phyloP scores from a whole-genome alignment of 768 basidiomycete genomes.

The Mycena rebaudengoi region DNA sequence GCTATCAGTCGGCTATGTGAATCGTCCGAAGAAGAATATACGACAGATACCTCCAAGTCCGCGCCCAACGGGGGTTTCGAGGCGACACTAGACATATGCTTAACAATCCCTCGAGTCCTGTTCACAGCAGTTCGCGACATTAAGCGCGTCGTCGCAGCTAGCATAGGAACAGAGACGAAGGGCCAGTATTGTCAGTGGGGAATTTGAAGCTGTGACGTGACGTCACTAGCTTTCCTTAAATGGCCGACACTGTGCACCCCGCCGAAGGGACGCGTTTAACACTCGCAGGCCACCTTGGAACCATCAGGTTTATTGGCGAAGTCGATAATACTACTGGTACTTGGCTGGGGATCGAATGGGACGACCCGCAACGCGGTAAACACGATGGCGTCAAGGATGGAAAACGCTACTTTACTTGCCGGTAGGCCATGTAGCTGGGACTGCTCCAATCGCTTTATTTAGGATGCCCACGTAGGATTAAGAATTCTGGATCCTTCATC shows the following conservation, averaged over 20 bases:
- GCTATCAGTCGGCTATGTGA: slow-evolving; percentile 26
- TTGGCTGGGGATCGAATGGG: slow-evolving; percentile 99
- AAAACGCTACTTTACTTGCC: slow-evolving; percentile 79
- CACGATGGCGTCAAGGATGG: slow-evolving; percentile 87
- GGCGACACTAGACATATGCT: slow-evolving; percentile 54
- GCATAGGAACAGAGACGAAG: slow-evolving; percentile 36
- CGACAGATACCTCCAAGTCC: slow-evolving; percentile 47
- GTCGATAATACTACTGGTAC: slow-evolving; percentile 69
- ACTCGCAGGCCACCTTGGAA: slow-evolving; percentile 65
- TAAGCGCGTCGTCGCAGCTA: slow-evolving; percentile 36
- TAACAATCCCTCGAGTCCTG: slow-evolving; percentile 54
- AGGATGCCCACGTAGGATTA: slow-evolving; percentile 50
- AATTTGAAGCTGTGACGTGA: slow-evolving; percentile 2
- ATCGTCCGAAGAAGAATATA: slow-evolving; percentile 9
- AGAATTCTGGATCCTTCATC: slow-evolving; percentile 81
- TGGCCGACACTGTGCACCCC: slow-evolving; percentile 39
- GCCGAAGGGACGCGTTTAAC: slow-evolving; percentile 63
- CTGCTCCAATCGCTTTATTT: background rate
- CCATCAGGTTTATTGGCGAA: slow-evolving; percentile 72
- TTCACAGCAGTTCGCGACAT: slow-evolving; percentile 54
- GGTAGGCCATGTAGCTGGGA: slow-evolving; percentile 53
- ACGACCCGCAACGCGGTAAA: slow-evolving; percentile 83
- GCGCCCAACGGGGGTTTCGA: slow-evolving; percentile 37
- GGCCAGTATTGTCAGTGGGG: slow-evolving; percentile 26
- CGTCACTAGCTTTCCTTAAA: slow-evolving; percentile 14